phyloP scores from a whole-genome alignment of 139 green algal species.

The Coccomyxa sp. region DNA sequence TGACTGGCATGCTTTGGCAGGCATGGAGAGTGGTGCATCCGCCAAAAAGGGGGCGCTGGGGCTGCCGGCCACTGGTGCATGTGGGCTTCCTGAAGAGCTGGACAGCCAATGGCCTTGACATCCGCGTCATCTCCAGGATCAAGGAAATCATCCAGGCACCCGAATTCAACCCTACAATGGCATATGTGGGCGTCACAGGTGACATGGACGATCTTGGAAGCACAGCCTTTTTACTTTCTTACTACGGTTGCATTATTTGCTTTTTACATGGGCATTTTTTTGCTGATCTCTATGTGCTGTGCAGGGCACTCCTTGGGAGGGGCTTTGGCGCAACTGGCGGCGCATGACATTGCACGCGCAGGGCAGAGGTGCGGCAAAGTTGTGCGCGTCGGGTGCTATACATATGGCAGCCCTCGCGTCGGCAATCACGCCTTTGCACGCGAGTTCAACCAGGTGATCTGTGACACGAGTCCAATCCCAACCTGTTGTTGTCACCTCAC shows the following conservation, averaged over 20 bases:
- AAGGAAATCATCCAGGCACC: background rate
- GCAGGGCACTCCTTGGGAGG: conserved; percentile 48
- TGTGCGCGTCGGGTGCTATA: conserved; percentile 9
- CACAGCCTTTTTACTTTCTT: too few species aligned
- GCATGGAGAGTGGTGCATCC: conserved; percentile 18
- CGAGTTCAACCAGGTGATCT: conserved; percentile 10
- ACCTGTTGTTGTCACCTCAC: too few species aligned
- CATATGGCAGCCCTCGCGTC: conserved; percentile 42
- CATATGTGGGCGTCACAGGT: background rate
- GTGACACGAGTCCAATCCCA: too few species aligned
- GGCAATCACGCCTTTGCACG: conserved; percentile 58
- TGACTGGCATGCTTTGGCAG: background rate
- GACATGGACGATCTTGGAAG: background rate
- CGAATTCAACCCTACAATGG: background rate
- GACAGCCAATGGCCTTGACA: conserved; percentile 2
- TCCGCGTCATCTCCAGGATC: background rate
- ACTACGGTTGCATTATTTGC: too few species aligned
- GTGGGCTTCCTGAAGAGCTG: conserved; percentile 17
- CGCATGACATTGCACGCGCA: conserved; percentile 58
- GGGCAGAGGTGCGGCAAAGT: background rate
- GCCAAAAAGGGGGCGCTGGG: conserved; percentile 8
- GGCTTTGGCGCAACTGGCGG: conserved; percentile 74
- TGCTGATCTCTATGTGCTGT: too few species aligned
- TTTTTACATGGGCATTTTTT: too few species aligned
- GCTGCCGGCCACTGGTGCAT: conserved; percentile 8